phyloP scores from a whole-genome alignment of 345 rosid species.

The Hibiscus tridactylites region DNA sequence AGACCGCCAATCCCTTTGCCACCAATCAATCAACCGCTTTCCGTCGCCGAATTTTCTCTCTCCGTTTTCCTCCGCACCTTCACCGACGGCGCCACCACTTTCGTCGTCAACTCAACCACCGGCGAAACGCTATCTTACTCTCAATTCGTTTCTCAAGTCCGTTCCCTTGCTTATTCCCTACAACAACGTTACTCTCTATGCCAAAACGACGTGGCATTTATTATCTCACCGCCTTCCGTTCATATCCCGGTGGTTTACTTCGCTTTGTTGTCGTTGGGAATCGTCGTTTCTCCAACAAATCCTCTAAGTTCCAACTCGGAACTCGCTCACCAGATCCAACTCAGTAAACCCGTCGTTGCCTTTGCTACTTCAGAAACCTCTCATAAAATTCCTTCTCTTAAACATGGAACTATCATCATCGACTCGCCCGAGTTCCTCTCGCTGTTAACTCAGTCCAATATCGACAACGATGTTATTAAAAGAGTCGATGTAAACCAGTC shows the following conservation, averaged over 20 bases:
- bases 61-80: slow-evolving; percentile 40
- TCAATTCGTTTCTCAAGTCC: slow-evolving; percentile 31
- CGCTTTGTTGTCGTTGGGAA: slow-evolving; percentile 66
- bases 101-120: slow-evolving; percentile 36
- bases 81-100: slow-evolving; percentile 20
- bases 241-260: slow-evolving; percentile 58
- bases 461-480: neutral
- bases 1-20: slow-evolving; percentile 44
- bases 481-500: slow-evolving; percentile 35
- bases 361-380: slow-evolving; percentile 53
- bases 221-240: slow-evolving; percentile 55
- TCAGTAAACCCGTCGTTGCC: slow-evolving; percentile 53
- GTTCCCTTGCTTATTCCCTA: slow-evolving; percentile 45
- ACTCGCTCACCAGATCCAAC: slow-evolving; percentile 45
- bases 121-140: slow-evolving; percentile 39
- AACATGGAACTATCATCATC: slow-evolving; percentile 37
- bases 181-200: slow-evolving; percentile 29
- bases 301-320: slow-evolving; percentile 55
- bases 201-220: slow-evolving; percentile 50
- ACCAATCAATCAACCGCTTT: slow-evolving; percentile 44
- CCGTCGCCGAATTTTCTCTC: slow-evolving; percentile 21
- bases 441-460: slow-evolving; percentile 17
- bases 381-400: slow-evolving; percentile 30
- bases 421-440: slow-evolving; percentile 77
- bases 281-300: slow-evolving; percentile 63